Base-by-base conservation (phyloP, 371 early-diverging fungal species). In the Mucor sp. region DNA sequence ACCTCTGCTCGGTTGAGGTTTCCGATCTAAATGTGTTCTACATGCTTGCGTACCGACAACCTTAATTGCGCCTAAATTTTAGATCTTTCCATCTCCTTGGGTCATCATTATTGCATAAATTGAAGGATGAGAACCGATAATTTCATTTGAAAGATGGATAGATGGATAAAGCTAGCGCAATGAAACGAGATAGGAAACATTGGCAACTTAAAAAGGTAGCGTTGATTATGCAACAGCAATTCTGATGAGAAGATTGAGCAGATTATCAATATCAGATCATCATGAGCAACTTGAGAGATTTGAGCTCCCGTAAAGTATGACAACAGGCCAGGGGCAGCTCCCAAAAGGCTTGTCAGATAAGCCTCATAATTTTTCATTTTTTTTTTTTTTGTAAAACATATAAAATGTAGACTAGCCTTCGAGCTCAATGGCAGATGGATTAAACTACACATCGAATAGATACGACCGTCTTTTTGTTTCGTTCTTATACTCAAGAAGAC, bases 401-500 rank as follows among this genome's bases (percentile, higher is more conserved):
- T n/a, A 23, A 50, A 47, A 64, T 75, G 55, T 75, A 62, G 65
- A 58, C 69, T 47, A 66, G 67, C 66, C 66, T 72, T 72, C 76
- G 76, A 75, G 76, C 66, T 72, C 66, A 62, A 67, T 69, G 76
- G 53, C 61, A 75, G 76, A 75, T 69, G 17, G 50, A 69, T 71
- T 65, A 67, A 58, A 33, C 76, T 72, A 63, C 72, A 39, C 76
- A 75, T 65, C 67, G 60, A 72, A 72, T 69, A 75, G 76, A 75
- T 75, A 75, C 76, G 72, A 72, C 68, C 62, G 76, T 53, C 66
- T 60, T 47, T 63, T 69, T 48, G 3, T 21, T 63, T 58, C 53
- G 44, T 37, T 63, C 64, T 67, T 17, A 66, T 62, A 66, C 63
- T 17, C 44, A 60, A 56, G 59, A 68, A 68, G 32, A 69, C 55